Evolutionary conservation across 495 filamentous ascomycete species (phyloP).

Genomic region (Lepidopterella palustris): DNA sequence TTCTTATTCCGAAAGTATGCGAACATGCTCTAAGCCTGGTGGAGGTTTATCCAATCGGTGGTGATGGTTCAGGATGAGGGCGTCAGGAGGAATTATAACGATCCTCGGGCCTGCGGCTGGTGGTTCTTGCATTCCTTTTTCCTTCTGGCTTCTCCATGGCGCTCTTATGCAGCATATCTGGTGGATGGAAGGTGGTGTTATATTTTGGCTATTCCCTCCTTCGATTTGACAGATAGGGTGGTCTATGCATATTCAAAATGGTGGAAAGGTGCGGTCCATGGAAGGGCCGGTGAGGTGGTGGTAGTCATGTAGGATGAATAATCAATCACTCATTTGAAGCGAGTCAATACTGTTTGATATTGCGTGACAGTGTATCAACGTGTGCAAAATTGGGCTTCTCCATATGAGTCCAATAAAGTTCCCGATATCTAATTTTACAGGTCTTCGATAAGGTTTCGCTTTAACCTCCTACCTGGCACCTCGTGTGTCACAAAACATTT

Average conservation of each 20-base stretch:
- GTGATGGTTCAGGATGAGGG: neutral
- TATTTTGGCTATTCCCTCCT: neutral
- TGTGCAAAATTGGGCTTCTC: no score
- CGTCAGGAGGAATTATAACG: neutral
- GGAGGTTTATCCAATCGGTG: neutral
- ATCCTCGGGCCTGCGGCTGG: constrained; percentile 20
- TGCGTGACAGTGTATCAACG: neutral
- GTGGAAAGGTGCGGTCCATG: neutral
- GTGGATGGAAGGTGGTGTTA: neutral
- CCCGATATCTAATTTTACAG: no score
- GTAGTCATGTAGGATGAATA: constrained; percentile 1
- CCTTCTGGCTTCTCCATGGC: neutral
- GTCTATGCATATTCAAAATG: constrained; percentile 2
- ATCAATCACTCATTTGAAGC: neutral
- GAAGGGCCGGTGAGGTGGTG: neutral
- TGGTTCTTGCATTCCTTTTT: constrained; percentile 26
- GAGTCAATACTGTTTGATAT: neutral
- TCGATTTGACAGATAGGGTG: neutral
- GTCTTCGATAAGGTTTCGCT: no score
- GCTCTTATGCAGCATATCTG: neutral
- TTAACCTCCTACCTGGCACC: no score
- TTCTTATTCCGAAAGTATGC: constrained; percentile 1
- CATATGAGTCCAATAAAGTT: no score
- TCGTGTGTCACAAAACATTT: no score
- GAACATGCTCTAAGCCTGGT: neutral